Conservation (phyloP, 768 basidiomycete genomes). For the Epithele typhae region DNA sequence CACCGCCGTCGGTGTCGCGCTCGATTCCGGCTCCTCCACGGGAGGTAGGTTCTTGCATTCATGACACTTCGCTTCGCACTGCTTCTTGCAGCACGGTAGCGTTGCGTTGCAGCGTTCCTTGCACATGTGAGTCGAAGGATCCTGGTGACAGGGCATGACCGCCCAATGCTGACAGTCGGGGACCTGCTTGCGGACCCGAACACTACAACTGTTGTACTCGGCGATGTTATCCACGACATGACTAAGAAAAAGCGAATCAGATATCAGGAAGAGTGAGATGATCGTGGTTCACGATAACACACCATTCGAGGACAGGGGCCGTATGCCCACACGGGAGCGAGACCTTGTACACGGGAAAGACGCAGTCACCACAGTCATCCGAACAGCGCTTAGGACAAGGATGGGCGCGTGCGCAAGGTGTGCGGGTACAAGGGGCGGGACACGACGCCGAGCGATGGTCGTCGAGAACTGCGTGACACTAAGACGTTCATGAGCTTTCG, state of each 20-base stretch:
- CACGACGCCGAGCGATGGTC: conserved; percentile 48
- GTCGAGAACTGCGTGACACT: conserved; percentile 63
- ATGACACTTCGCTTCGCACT: conserved; percentile 28
- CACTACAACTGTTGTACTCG: conserved; percentile 22
- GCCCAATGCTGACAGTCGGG: conserved; percentile 28
- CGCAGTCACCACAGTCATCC: conserved; percentile 48
- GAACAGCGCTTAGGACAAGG: conserved; percentile 55
- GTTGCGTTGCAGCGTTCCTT: conserved; percentile 19
- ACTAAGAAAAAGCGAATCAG: too few relatives aligned
- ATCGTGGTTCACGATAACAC: too few relatives aligned
- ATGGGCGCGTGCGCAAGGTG: conserved; percentile 51
- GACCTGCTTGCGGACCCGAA: conserved; percentile 22
- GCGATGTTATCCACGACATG: conserved; percentile 19
- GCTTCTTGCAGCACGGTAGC: conserved; percentile 25
- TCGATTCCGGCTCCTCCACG: too few relatives aligned
- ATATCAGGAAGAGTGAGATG: too few relatives aligned
- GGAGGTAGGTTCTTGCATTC: too few relatives aligned
- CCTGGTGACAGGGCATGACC: conserved; percentile 13
- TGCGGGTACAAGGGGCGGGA: conserved; percentile 38
- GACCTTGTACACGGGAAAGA: conserved; percentile 42
- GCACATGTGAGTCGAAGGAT: conserved; percentile 23
- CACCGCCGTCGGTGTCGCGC: too few relatives aligned
- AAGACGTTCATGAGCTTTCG: background rate
- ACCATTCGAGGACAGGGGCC: too few relatives aligned
- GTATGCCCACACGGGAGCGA: conserved; percentile 56